phyloP scores from a whole-genome alignment of 441 rosid genomes.

The Aleurites moluccanus region DNA sequence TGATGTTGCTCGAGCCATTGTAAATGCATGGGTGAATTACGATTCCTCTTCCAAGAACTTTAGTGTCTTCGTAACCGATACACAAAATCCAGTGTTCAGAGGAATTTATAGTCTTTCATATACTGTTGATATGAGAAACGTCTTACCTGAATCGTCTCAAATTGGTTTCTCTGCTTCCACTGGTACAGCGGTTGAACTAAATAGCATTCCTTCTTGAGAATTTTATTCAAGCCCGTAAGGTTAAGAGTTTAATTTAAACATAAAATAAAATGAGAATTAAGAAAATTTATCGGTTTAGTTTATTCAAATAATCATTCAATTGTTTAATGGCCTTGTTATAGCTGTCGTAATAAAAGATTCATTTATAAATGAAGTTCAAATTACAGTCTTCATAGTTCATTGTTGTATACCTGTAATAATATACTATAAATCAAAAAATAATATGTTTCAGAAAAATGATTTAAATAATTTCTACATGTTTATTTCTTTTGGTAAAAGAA shows the following conservation, averaged over 20 bases:
- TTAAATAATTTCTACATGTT: no score
- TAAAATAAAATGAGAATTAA: neutral
- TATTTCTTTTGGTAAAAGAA: no score
- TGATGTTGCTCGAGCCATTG: neutral
- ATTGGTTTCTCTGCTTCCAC: constrained; percentile 19
- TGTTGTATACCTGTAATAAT: no score
- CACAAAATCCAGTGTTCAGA: neutral
- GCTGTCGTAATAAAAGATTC: no score
- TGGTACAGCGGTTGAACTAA: constrained; percentile 12
- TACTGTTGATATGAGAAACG: neutral
- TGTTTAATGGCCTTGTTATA: no score
- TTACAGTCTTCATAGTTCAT: no score
- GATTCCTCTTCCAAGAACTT: constrained; percentile 1
- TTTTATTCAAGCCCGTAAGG: neutral
- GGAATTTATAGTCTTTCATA: constrained; percentile 12
- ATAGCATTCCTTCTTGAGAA: constrained; percentile 1
- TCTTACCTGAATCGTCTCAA: constrained; percentile 16
- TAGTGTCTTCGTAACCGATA: neutral
- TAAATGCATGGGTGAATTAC: constrained; percentile 13
- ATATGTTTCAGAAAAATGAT: no score
- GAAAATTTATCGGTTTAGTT: no score
- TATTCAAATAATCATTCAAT: no score
- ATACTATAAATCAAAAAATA: no score
- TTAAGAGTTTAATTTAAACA: no score
- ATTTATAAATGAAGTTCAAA: no score